Conservation (phyloP, 2,329 filamentous ascomycete species). For the Colletotrichum truncatum region DNA sequence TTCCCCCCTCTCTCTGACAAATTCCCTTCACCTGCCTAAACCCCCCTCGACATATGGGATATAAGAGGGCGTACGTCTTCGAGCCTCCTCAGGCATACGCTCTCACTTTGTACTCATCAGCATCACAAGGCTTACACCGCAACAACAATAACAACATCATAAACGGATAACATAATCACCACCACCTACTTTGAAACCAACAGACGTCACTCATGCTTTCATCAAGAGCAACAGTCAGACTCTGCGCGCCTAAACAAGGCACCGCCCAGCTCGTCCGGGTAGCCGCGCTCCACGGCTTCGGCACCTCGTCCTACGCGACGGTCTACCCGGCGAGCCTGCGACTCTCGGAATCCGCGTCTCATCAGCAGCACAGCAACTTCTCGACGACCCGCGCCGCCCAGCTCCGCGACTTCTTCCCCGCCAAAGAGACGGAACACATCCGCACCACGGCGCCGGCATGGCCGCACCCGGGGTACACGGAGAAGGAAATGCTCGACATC, state of each 20-base stretch:
- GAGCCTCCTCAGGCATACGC: conserved; percentile 15
- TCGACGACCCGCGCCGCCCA: conserved; percentile 56
- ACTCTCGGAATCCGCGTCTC: conserved; percentile 37
- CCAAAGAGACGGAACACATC: conserved; percentile 68
- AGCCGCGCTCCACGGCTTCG: conserved; percentile 27
- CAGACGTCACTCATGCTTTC: conserved; percentile 37
- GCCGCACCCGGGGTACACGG: conserved; percentile 78
- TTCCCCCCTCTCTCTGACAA: background rate
- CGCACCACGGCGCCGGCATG: conserved; percentile 72
- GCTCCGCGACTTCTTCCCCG: conserved; percentile 70
- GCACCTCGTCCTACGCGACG: conserved; percentile 12
- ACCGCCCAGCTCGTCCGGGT: conserved; percentile 35
- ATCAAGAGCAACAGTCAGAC: conserved; percentile 35
- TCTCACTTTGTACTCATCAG: background rate
- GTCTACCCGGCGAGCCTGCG: conserved; percentile 37
- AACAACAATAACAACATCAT: background rate
- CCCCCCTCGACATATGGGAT: background rate
- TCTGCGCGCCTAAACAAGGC: conserved; percentile 38
- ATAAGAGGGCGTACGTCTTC: conserved; percentile 12
- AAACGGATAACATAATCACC: background rate
- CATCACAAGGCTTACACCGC: background rate
- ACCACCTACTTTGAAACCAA: background rate
- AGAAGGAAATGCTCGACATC: conserved; percentile 80
- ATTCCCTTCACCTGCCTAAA: background rate
- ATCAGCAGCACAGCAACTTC: conserved; percentile 45